Conservation (phyloP, 208 protist species). For the Trypanosoma melophagium region DNA sequence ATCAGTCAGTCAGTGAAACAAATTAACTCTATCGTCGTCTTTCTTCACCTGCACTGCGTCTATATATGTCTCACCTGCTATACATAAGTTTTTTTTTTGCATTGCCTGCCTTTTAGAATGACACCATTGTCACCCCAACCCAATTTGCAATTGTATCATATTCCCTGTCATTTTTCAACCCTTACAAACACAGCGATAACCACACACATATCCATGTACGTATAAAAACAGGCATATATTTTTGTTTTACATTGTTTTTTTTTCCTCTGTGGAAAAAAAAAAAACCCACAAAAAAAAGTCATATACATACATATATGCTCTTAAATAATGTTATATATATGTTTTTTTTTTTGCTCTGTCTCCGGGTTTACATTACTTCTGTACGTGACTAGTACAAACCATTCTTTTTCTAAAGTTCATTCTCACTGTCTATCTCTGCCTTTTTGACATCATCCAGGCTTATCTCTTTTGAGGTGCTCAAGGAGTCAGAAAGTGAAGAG, state of each 20-base stretch:
- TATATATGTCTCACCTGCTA: too few relatives aligned
- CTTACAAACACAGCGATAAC: neutral
- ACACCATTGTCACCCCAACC: too few relatives aligned
- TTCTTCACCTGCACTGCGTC: too few relatives aligned
- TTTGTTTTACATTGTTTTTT: neutral
- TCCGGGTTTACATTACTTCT: neutral
- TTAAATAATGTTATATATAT: neutral
- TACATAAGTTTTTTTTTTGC: too few relatives aligned
- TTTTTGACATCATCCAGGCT: neutral
- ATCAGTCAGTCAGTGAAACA: too few relatives aligned
- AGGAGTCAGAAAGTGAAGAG: neutral
- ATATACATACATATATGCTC: neutral
- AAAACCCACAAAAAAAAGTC: neutral
- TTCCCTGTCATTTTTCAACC: neutral
- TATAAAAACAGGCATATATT: neutral
- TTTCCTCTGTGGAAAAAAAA: too few relatives aligned
- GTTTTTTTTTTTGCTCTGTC: neutral
- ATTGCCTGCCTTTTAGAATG: too few relatives aligned
- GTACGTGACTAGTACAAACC: neutral
- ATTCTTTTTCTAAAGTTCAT: neutral
- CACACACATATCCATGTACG: neutral
- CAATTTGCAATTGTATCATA: too few relatives aligned
- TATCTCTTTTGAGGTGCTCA: neutral
- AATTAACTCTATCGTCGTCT: too few relatives aligned
- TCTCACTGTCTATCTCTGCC: neutral